Percentiles rank a stretch among this genome's conserved stretches.
phyloP scores from a whole-genome alignment of 2,329 filamentous ascomycete species.

The Trichoderma lentiforme region DNA sequence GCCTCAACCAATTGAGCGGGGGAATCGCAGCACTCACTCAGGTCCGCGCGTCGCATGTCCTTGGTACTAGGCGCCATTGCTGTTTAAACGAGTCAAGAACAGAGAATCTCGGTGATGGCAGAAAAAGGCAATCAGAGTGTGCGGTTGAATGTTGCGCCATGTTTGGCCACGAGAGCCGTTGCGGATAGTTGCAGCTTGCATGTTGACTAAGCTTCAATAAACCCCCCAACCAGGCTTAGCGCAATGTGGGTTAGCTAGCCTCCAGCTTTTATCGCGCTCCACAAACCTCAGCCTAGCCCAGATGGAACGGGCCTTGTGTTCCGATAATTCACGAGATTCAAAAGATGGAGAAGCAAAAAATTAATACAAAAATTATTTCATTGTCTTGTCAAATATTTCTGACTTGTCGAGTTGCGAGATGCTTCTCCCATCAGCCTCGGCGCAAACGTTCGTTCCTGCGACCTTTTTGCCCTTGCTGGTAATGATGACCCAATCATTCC shows the following conservation, averaged over 20 bases:
- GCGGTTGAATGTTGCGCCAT: background rate
- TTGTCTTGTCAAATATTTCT: background rate
- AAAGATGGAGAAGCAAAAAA: background rate
- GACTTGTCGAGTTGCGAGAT: background rate
- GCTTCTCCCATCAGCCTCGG: background rate
- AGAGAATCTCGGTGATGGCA: background rate
- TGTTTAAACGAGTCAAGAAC: background rate
- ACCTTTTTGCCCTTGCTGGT: background rate
- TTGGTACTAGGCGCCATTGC: constrained; percentile 40
- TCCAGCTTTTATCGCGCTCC: background rate
- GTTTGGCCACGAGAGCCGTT: constrained; percentile 11
- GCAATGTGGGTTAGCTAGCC: background rate
- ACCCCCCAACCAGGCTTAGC: background rate
- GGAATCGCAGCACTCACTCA: constrained; percentile 37
- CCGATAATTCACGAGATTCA: background rate
- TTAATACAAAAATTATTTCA: too few relatives aligned
- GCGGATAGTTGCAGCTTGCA: background rate
- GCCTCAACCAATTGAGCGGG: background rate
- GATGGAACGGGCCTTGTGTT: background rate
- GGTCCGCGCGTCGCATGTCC: constrained; percentile 44
- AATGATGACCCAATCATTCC: constrained; percentile 1
- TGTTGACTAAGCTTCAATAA: background rate
- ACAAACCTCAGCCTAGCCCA: background rate
- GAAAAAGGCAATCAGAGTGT: background rate
- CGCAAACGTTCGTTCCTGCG: constrained; percentile 4